These are phyloP conservation scores for Hemileccinum hortonii DNA, from an alignment of 1,284 basidiomycete species.

Conservation along the genomic window DNA sequence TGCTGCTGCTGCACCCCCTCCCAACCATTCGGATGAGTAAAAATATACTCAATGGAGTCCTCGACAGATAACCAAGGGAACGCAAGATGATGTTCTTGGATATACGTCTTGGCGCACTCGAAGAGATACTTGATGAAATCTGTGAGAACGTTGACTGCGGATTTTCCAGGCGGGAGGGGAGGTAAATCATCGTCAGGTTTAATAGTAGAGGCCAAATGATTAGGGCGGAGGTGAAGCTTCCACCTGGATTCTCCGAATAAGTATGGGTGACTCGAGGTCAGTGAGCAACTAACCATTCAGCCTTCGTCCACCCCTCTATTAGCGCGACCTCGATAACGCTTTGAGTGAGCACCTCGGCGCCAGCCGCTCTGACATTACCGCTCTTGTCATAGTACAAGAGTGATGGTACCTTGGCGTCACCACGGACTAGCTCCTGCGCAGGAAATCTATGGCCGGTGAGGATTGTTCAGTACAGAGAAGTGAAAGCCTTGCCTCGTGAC, in stretches of 20 bases:
- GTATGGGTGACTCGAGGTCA: too few species aligned
- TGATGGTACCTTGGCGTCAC: conserved; percentile 51
- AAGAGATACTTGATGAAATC: conserved; percentile 27
- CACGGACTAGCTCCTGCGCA: conserved; percentile 32
- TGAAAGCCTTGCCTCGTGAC: conserved; percentile 2
- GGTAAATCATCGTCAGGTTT: conserved; percentile 28
- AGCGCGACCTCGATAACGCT: conserved; percentile 37
- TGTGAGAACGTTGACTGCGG: conserved; percentile 43
- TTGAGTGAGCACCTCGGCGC: conserved; percentile 45
- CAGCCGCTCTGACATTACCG: conserved; percentile 43
- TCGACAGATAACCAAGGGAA: conserved; percentile 29
- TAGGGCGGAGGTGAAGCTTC: background rate
- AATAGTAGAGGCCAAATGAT: background rate
- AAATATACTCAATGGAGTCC: conserved; percentile 28
- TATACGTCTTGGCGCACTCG: conserved; percentile 41
- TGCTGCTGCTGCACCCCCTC: conserved; percentile 34
- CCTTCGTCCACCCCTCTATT: conserved; percentile 42
- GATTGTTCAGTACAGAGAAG: background rate
- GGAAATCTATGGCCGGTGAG: conserved; percentile 33
- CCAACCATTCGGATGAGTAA: conserved; percentile 41
- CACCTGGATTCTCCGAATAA: too few species aligned
- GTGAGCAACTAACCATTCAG: conserved; percentile 42
- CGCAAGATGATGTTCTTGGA: conserved; percentile 45
- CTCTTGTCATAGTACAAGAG: conserved; percentile 47
- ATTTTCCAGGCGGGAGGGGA: conserved; percentile 43